Base-by-base conservation (phyloP, 371 early-diverging fungal genomes). In the Mortierella sp. region DNA sequence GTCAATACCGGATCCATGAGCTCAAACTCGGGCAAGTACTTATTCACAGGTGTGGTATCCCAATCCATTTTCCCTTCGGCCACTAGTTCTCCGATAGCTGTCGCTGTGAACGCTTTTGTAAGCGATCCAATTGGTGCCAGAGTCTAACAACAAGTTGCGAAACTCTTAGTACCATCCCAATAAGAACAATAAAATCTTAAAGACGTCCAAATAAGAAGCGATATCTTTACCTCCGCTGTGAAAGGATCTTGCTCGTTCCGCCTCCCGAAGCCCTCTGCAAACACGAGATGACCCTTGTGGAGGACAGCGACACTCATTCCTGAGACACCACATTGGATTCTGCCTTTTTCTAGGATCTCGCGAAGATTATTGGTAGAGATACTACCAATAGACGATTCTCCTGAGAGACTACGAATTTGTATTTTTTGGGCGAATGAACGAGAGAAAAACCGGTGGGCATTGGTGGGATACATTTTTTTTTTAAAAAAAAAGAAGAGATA, bases 111-210 rank as follows among this genome's bases (percentile, higher is more conserved):
- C 2, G 64, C 49, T 53, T 71, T 71, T 13, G 71, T 64, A 35
- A 71, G 58, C 8, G 71, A 71, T 28, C 49, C 71, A 15, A 71
- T 71, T 3, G 63, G 70, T 59, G 45, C 59, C n/a, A 70, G n/a
- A 17, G 70, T 70, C 64, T 70, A 49, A 6, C 10, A 6, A 47
- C 19, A 47, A 17, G 19, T 15, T 47, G 47, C 19, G 19, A 19
- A n/a, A 47, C 19, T 47, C 6, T 40, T 40, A 40, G 6, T 40
- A n/a, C n/a, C n/a, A n/a, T n/a, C n/a, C n/a, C n/a, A 37, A 37
- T 37, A 8, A 37, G 40, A 1, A 5, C 13, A 37, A 37, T 47
- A 6, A 19, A 3, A 45, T 6, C 15, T 47, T 22, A 10, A 47
- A 22, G 15, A 22, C 6, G 19, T 17, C 10, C n/a, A 19, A n/a